These are phyloP conservation scores for Blastobotrys buckinghamii DNA, from an alignment of 1,139 yeast species.

Conservation along the genomic window DNA sequence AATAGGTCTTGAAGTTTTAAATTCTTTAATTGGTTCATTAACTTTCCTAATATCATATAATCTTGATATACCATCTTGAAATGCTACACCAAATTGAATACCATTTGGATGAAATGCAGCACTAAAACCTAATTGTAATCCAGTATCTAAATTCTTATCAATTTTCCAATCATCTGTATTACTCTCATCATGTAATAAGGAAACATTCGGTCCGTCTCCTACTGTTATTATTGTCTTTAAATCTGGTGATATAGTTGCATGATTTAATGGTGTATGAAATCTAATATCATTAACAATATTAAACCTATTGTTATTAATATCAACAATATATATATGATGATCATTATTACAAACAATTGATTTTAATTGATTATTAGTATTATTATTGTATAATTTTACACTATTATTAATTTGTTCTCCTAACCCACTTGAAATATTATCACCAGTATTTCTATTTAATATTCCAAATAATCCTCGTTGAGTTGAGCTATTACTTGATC, in stretches of 20 bases:
- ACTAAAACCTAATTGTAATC: slow-evolving; percentile 78
- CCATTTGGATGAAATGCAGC: slow-evolving; percentile 74
- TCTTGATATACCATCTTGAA: slow-evolving; percentile 77
- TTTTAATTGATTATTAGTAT: slow-evolving; percentile 26
- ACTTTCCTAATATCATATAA: slow-evolving; percentile 70
- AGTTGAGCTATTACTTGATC: slow-evolving; percentile 6
- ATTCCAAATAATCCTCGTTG: slow-evolving; percentile 55
- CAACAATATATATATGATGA: slow-evolving; percentile 58
- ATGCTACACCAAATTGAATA: slow-evolving; percentile 65
- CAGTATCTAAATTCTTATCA: slow-evolving; percentile 43
- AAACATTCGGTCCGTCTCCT: slow-evolving; percentile 54
- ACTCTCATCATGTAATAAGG: slow-evolving; percentile 42
- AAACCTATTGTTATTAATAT: slow-evolving; percentile 46
- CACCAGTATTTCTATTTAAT: slow-evolving; percentile 45
- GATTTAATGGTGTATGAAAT: slow-evolving; percentile 50
- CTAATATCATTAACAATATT: slow-evolving; percentile 38
- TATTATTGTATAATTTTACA: slow-evolving; percentile 47
- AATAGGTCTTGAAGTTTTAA: slow-evolving; percentile 31
- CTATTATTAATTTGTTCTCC: slow-evolving; percentile 84
- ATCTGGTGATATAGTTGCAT: slow-evolving; percentile 57
- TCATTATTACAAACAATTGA: slow-evolving; percentile 82
- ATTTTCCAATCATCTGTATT: slow-evolving; percentile 23
- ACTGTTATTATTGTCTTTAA: slow-evolving; percentile 48
- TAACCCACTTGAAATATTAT: slow-evolving; percentile 46
- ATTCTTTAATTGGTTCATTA: slow-evolving; percentile 35